Conservation (phyloP, 129 eudicot genomes). For the Flaveria bidentis region DNA sequence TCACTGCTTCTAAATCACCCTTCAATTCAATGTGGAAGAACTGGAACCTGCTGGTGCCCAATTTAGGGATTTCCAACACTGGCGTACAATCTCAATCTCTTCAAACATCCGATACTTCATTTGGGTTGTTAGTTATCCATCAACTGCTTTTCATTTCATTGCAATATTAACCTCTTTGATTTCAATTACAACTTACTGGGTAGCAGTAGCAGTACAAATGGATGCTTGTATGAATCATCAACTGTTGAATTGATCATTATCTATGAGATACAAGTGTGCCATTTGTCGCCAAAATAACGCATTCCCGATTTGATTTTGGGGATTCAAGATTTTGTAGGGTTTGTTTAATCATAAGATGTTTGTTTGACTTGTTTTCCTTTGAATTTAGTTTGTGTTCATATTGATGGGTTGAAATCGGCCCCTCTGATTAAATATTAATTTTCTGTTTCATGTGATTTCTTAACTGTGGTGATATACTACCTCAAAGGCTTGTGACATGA, state of each 20-base stretch:
- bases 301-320: not conserved
- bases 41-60: conserved; percentile 31
- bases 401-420: no score
- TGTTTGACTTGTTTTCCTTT: no score
- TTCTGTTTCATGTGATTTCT: no score
- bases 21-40: conserved; percentile 22
- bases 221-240: not conserved
- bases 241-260: not conserved
- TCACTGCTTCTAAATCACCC: not conserved
- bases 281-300: not conserved
- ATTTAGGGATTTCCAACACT: conserved; percentile 25
- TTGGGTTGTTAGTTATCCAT: conserved; percentile 43
- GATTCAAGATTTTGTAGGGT: not conserved
- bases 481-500: no score
- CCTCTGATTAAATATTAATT: no score
- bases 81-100: conserved; percentile 24
- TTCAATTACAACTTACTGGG: not conserved
- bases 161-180: not conserved
- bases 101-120: conserved; percentile 45
- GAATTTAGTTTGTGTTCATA: no score
- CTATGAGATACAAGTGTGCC: not conserved
- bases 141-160: not conserved
- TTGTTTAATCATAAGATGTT: no score
- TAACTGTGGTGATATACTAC: no score
- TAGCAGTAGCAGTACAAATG: no score